Evolutionary conservation across 257 asterid genomes (phyloP), one percentile per base, ranked within the genome.

Genomic region (Solanum virginianum): DNA sequence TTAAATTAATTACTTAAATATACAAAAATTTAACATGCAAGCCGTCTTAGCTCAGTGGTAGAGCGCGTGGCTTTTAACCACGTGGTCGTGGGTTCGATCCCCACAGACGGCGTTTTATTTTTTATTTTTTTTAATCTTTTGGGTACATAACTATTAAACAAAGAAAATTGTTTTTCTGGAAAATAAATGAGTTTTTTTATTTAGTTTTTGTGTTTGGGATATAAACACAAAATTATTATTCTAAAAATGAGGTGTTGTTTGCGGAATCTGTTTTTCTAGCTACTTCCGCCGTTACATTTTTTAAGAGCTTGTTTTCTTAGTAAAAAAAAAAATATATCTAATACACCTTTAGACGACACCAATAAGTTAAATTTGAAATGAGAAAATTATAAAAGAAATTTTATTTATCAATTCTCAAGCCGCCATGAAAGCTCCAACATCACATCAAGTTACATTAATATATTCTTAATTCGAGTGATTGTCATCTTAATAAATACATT

Each of bases 11-110:
- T 45, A 45, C 9, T 1, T 1, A 45, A 9, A 45, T 45, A 20
- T 4, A 20, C 65, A 20, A 1, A 0, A 1, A 0, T 20, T 3
- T 1, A 20, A 9, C 8, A 4, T 4, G 22, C 16, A 6, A 17
- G 97, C 95, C 94, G 92, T 92, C 98, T 89, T 92, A 92, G 98
- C 95, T 94, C 97, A 95, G 97, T 18, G 98, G 98, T 92, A 93
- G 98, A 94, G 98, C 97, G 98, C 94, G 94, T 96, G 96, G 97
- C 96, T 94, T 96, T 96, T 94, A 94, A 95, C 98, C 97, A 93
- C 93, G 95, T 94, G 94, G 97, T 92, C 97, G 95, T 94, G 97
- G 95, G 98, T 94, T 94, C 97, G 97, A 96, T 89, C 89, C 97
- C 98, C 98, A 92, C 95, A 91, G 97, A 93, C 93, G 97, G 97